Percentiles rank a stretch among this genome's conserved stretches.
These are phyloP conservation scores for Citrus hindsii DNA, from an alignment of 345 rosid genomes.

Conservation along the genomic window DNA sequence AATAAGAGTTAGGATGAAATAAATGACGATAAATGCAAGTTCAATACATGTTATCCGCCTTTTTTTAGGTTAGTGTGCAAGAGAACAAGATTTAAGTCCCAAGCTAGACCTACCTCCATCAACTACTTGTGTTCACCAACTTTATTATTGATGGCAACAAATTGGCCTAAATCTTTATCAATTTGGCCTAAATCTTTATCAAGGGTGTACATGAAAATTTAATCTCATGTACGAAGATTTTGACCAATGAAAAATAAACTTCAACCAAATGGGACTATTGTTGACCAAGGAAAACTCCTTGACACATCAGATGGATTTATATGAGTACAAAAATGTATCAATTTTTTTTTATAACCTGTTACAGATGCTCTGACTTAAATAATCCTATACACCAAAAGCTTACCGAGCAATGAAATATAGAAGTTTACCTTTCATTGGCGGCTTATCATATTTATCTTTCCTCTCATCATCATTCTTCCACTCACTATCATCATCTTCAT, in stretches of 20 bases:
- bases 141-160: neutral
- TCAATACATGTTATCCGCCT: neutral
- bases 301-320: neutral
- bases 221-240: neutral
- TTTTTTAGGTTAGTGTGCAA: neutral
- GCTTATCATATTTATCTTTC: constrained; percentile 46
- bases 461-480: constrained; percentile 58
- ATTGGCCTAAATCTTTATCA: neutral
- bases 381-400: neutral
- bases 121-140: neutral
- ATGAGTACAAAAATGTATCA: neutral
- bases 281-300: neutral
- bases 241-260: neutral
- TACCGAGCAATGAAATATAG: neutral
- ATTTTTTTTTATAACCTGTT: neutral
- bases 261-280: neutral
- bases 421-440: constrained; percentile 47
- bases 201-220: neutral
- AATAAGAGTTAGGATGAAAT: too few species aligned
- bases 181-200: too few species aligned
- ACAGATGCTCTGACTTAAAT: neutral
- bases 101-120: neutral
- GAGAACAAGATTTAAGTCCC: neutral
- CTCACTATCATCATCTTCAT: constrained; percentile 64
- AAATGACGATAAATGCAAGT: neutral